Conservation (phyloP, 2,329 filamentous ascomycete species). For the Arachnomyces sp. region DNA sequence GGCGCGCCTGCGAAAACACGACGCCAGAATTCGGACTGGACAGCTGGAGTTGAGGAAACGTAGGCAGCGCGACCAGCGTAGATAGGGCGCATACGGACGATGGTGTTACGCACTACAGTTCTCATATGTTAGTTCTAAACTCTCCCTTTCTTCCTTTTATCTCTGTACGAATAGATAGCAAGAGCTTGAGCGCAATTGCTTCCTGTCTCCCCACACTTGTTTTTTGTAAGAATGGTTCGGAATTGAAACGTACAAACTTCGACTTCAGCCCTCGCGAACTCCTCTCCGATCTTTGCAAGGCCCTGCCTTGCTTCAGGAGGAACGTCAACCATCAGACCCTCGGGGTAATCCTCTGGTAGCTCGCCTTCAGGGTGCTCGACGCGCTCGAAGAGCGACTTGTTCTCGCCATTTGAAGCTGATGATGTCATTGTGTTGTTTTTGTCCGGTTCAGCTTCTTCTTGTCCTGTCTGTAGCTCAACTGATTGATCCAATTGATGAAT, state of each 20-base stretch:
- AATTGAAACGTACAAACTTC: constrained; percentile 61
- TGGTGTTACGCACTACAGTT: constrained; percentile 62
- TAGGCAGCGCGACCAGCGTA: constrained; percentile 68
- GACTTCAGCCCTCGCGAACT: constrained; percentile 75
- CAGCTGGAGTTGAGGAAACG: constrained; percentile 54
- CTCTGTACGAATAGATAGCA: constrained; percentile 1
- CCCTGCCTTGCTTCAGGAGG: constrained; percentile 46
- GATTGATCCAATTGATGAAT: background rate
- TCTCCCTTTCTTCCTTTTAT: background rate
- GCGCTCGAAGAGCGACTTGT: constrained; percentile 28
- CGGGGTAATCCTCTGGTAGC: too few relatives aligned
- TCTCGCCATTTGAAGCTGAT: constrained; percentile 10
- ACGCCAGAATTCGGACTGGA: constrained; percentile 75
- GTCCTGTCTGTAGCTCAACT: constrained; percentile 3
- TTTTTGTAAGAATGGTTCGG: constrained; percentile 2
- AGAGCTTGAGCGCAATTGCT: background rate
- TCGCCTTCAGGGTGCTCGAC: constrained; percentile 17
- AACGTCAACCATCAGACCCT: constrained; percentile 21
- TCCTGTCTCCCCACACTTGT: background rate
- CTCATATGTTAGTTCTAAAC: constrained; percentile 3
- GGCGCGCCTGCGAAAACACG: constrained; percentile 83
- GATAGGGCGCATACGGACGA: constrained; percentile 58
- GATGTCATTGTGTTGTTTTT: background rate
- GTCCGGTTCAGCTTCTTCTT: constrained; percentile 8
- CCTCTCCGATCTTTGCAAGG: constrained; percentile 68